These are phyloP conservation scores for Apiospora pterosperma DNA, from an alignment of 2,329 filamentous ascomycete genomes.

Conservation along the genomic window DNA sequence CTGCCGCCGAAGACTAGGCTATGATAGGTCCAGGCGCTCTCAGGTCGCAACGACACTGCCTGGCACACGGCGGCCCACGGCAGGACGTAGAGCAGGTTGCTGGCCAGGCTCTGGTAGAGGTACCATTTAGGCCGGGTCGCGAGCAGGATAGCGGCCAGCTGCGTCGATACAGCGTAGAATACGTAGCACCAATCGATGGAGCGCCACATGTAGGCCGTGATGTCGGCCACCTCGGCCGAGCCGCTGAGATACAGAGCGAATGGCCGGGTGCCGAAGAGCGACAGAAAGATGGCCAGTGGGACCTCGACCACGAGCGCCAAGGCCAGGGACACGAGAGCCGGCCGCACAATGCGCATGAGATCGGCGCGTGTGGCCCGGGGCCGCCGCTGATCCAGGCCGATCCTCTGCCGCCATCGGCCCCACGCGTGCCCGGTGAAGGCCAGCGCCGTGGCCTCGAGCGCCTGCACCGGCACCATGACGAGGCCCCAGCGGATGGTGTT, in stretches of 20 bases:
- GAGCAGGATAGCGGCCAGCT: conserved; percentile 61
- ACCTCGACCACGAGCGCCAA: too few species aligned
- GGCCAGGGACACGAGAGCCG: conserved; percentile 49
- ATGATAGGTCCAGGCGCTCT: conserved; percentile 65
- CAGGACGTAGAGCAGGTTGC: conserved; percentile 66
- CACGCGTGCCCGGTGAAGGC: conserved; percentile 66
- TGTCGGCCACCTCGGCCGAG: conserved; percentile 52
- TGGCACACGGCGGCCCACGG: conserved; percentile 67
- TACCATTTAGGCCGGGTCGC: conserved; percentile 66
- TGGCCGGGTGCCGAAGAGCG: conserved; percentile 51
- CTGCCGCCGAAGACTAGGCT: conserved; percentile 65
- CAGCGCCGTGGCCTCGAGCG: conserved; percentile 62
- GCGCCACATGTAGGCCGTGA: too few species aligned
- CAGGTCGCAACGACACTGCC: conserved; percentile 39
- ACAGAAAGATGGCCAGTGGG: conserved; percentile 59
- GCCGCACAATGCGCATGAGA: conserved; percentile 37
- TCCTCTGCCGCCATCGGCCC: conserved; percentile 44
- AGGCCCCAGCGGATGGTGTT: conserved; percentile 72
- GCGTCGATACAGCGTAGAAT: conserved; percentile 63
- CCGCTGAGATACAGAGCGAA: conserved; percentile 63
- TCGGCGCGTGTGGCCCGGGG: conserved; percentile 14
- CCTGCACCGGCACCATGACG: conserved; percentile 69
- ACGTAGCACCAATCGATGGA: conserved; percentile 66
- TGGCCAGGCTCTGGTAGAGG: conserved; percentile 61
- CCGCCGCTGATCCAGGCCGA: conserved; percentile 19